Evolutionary conservation across 1,284 basidiomycete genomes (phyloP).

Genomic region (Termitomyces sp.): DNA sequence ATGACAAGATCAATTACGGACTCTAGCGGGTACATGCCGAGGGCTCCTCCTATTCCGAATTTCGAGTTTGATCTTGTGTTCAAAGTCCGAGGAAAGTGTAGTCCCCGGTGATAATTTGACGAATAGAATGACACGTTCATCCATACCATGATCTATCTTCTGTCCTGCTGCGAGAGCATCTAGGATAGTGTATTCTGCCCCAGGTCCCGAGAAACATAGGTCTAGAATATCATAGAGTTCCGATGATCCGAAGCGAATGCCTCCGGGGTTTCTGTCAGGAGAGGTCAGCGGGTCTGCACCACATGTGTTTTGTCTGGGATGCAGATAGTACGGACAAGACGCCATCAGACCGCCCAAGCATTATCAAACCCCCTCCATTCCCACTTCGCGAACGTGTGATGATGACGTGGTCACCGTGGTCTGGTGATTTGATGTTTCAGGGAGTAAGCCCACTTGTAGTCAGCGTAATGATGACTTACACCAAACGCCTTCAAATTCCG

Average conservation of each 20-base stretch:
- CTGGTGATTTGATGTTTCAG: slow-evolving; percentile 29
- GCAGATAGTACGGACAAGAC: slow-evolving; percentile 51
- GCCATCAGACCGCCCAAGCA: slow-evolving; percentile 81
- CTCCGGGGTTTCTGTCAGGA: slow-evolving; percentile 66
- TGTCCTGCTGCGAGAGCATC: slow-evolving; percentile 79
- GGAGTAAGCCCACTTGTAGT: slow-evolving; percentile 3
- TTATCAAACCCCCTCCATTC: slow-evolving; percentile 76
- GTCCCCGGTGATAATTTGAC: slow-evolving; percentile 62
- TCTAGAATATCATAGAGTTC: slow-evolving; percentile 86
- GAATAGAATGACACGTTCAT: slow-evolving; percentile 83
- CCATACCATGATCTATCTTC: slow-evolving; percentile 61
- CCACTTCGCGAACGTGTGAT: slow-evolving; percentile 60
- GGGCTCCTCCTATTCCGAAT: slow-evolving; percentile 66
- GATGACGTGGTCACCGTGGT: slow-evolving; percentile 74
- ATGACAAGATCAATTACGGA: slow-evolving; percentile 29
- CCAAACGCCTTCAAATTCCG: slow-evolving; percentile 69
- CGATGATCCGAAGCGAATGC: slow-evolving; percentile 80
- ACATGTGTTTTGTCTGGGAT: slow-evolving; percentile 13
- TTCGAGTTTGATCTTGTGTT: slow-evolving; percentile 56
- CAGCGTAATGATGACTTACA: slow-evolving; percentile 44
- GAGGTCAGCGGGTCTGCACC: slow-evolving; percentile 14
- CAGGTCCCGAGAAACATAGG: slow-evolving; percentile 45
- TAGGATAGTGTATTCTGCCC: slow-evolving; percentile 45
- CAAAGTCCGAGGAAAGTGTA: slow-evolving; percentile 47
- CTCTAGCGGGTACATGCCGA: slow-evolving; percentile 68